These are phyloP conservation scores for Fusarium albosuccineum DNA, from an alignment of 2,329 filamentous ascomycete species.

Conservation along the genomic window DNA sequence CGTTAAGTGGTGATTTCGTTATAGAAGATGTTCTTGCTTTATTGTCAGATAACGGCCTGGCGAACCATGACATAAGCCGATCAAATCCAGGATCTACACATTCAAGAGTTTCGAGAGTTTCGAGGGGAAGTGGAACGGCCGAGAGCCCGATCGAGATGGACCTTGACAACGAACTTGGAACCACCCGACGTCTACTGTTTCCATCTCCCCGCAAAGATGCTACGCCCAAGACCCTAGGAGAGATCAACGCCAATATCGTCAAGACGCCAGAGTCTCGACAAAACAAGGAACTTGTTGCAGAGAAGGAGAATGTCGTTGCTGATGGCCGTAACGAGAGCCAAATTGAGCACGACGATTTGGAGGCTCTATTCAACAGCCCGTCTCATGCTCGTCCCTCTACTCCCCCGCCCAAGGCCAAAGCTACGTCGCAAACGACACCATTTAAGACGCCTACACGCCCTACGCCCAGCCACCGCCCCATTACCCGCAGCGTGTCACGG, in stretches of 20 bases:
- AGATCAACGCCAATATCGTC: conserved; percentile 67
- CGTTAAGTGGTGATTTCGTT: conserved; percentile 8
- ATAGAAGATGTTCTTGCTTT: conserved; percentile 21
- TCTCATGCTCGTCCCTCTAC: conserved; percentile 62
- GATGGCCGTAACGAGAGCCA: conserved; percentile 50
- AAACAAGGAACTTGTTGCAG: conserved; percentile 50
- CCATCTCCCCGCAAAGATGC: conserved; percentile 79
- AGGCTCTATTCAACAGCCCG: conserved; percentile 75
- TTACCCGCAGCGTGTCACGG: conserved; percentile 71
- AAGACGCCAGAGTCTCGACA: conserved; percentile 57
- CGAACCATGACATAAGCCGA: conserved; percentile 29
- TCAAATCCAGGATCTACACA: conserved; percentile 61
- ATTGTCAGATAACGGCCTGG: conserved; percentile 9
- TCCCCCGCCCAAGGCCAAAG: conserved; percentile 63
- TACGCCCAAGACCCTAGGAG: conserved; percentile 71
- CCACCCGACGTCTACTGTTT: conserved; percentile 79
- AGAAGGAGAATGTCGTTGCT: conserved; percentile 64
- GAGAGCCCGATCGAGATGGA: conserved; percentile 69
- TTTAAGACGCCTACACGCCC: conserved; percentile 75
- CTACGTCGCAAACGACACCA: conserved; percentile 53
- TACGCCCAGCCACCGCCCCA: conserved; percentile 71
- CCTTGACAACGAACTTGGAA: conserved; percentile 62
- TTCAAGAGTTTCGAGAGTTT: conserved; percentile 67
- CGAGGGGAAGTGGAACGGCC: conserved; percentile 66
- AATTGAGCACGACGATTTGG: conserved; percentile 65